phyloP scores from a whole-genome alignment of 768 basidiomycete species.

The Floccularia luteovirens region DNA sequence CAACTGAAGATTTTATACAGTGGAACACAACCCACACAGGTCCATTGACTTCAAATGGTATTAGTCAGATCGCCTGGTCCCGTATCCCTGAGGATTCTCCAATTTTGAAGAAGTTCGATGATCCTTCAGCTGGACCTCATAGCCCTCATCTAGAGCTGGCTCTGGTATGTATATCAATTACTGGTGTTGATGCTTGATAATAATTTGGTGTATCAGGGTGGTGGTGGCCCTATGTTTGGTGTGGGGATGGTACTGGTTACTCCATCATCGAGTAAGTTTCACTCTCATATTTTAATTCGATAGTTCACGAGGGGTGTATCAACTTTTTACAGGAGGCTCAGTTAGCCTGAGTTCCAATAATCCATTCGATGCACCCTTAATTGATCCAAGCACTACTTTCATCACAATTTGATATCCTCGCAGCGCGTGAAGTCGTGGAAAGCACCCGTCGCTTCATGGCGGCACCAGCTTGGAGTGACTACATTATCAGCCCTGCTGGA shows the following conservation, averaged over 20 bases:
- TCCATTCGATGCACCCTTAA: slow-evolving; percentile 1
- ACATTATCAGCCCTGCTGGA: slow-evolving; percentile 10
- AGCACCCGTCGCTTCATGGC: slow-evolving; percentile 10
- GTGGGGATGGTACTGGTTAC: neutral
- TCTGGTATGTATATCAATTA: slow-evolving; percentile 7
- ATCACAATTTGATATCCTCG: slow-evolving; percentile 3
- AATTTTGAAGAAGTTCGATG: slow-evolving; percentile 10
- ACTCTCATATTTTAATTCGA: neutral
- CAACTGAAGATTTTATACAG: slow-evolving; percentile 9
- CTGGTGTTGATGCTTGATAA: neutral
- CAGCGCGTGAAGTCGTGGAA: neutral
- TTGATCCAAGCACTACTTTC: slow-evolving; percentile 1
- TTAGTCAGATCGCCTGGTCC: slow-evolving; percentile 12
- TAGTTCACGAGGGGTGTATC: too few species aligned
- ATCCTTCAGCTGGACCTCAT: slow-evolving; percentile 19
- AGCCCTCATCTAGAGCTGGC: slow-evolving; percentile 21
- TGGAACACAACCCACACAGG: slow-evolving; percentile 19
- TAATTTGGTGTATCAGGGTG: neutral
- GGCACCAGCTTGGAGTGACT: slow-evolving; percentile 13
- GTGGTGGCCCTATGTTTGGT: neutral
- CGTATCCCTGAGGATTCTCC: slow-evolving; percentile 12
- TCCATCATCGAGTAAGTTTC: neutral
- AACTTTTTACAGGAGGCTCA: neutral
- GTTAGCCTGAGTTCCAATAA: slow-evolving; percentile 1
- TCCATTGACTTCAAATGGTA: slow-evolving; percentile 8